A percentile compares a stretch with the other conserved stretches of the same genome.
phyloP scores from a whole-genome alignment of 2,329 filamentous ascomycete genomes.

The Periconia sp. region DNA sequence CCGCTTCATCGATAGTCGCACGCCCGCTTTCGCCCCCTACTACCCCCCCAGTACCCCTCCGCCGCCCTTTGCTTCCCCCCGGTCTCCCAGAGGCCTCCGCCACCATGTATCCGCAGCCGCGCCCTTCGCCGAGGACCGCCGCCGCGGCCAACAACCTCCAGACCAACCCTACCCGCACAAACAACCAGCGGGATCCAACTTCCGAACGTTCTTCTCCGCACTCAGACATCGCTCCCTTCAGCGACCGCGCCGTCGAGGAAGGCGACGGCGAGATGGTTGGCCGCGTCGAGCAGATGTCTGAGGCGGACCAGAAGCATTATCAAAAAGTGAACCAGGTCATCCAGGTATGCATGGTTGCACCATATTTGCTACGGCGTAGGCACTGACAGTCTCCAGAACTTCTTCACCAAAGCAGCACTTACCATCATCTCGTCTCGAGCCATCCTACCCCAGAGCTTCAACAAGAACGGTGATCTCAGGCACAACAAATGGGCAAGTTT shows the following conservation, averaged over 20 bases:
- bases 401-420: constrained; percentile 85
- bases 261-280: constrained; percentile 54
- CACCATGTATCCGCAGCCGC: constrained; percentile 89
- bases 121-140: constrained; percentile 73
- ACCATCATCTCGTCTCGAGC: constrained; percentile 83
- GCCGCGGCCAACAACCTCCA: constrained; percentile 76
- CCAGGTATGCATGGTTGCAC: constrained; percentile 65
- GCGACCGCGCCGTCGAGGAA: constrained; percentile 58
- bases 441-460: constrained; percentile 65
- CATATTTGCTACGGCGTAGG: neutral
- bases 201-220: constrained; percentile 59
- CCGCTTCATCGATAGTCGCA: constrained; percentile 40
- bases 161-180: constrained; percentile 72
- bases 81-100: constrained; percentile 31
- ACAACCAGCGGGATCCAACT: constrained; percentile 74
- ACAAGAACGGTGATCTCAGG: constrained; percentile 66
- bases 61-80: constrained; percentile 7
- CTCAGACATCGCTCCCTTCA: constrained; percentile 57
- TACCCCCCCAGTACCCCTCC: constrained; percentile 12
- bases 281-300: constrained; percentile 34
- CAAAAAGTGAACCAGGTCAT: constrained; percentile 89
- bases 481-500: constrained; percentile 84
- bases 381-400: constrained; percentile 69
- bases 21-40: constrained; percentile 6
- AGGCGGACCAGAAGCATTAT: constrained; percentile 42